Conservation (phyloP, 495 filamentous ascomycete species). For the Daldinia grandis region DNA sequence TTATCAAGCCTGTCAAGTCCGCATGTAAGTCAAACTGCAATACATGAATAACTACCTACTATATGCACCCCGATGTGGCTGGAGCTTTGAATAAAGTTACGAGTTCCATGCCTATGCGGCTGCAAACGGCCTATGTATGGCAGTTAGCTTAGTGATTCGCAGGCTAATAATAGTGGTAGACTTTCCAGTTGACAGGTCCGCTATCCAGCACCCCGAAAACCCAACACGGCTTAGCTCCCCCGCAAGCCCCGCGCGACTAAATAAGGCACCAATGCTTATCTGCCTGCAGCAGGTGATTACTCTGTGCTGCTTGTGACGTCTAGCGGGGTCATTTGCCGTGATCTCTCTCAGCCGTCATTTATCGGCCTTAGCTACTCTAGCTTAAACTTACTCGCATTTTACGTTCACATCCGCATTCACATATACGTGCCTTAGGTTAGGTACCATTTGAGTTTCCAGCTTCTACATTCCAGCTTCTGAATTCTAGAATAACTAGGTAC, state of each 20-base stretch:
- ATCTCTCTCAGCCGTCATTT: slow-evolving; percentile 36
- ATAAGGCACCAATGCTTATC: slow-evolving; percentile 40
- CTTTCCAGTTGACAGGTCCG: background rate
- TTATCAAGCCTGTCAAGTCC: background rate
- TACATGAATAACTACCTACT: background rate
- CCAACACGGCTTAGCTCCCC: slow-evolving; percentile 11
- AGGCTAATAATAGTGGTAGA: slow-evolving; percentile 14
- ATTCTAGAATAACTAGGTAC: too few species aligned
- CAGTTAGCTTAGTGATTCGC: background rate
- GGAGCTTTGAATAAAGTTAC: background rate
- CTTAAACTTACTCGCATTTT: slow-evolving; percentile 21
- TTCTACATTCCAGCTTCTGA: too few species aligned
- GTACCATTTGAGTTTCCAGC: too few species aligned
- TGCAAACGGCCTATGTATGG: background rate
- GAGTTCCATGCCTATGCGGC: background rate
- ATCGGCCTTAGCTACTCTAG: slow-evolving; percentile 8
- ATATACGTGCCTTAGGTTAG: too few species aligned
- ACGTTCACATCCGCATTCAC: background rate
- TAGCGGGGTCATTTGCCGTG: slow-evolving; percentile 40
- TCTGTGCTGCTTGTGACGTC: slow-evolving; percentile 36
- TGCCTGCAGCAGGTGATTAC: slow-evolving; percentile 27
- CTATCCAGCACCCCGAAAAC: slow-evolving; percentile 18
- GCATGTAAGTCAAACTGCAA: background rate
- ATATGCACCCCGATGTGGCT: background rate
- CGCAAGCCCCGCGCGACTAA: slow-evolving; percentile 34